phyloP scores from a whole-genome alignment of 2,329 filamentous ascomycete species.

The Nannizzia gypsea region DNA sequence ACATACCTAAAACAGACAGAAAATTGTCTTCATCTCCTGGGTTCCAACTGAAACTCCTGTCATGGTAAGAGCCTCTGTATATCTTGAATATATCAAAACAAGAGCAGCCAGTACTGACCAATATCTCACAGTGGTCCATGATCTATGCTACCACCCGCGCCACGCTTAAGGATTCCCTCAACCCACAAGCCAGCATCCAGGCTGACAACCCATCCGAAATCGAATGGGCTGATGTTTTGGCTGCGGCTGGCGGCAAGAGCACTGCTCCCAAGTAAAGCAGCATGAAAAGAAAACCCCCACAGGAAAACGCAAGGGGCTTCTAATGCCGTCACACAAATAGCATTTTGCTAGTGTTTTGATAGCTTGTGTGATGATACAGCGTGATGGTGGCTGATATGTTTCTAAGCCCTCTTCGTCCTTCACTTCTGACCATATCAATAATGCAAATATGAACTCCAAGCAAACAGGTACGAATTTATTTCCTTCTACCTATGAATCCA shows the following conservation, averaged over 20 bases:
- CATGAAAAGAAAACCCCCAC: not conserved
- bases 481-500: not conserved
- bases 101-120: slow-evolving; percentile 10
- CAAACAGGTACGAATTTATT: not conserved
- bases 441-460: not conserved
- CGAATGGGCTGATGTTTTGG: slow-evolving; percentile 31
- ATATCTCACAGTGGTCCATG: slow-evolving; percentile 34
- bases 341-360: slow-evolving; percentile 4
- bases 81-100: not conserved
- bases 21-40: slow-evolving; percentile 43
- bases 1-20: slow-evolving; percentile 27
- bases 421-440: slow-evolving; percentile 3
- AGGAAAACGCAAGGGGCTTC: not conserved
- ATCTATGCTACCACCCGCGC: slow-evolving; percentile 41
- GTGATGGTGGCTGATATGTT: slow-evolving; percentile 1
- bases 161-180: slow-evolving; percentile 38
- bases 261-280: slow-evolving; percentile 19
- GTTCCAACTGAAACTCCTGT: slow-evolving; percentile 31
- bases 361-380: slow-evolving; percentile 3
- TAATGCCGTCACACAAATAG: slow-evolving; percentile 3
- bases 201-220: slow-evolving; percentile 33
- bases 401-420: not conserved
- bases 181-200: slow-evolving; percentile 31
- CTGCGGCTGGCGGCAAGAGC: slow-evolving; percentile 32
- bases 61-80: slow-evolving; percentile 24